Conservation (phyloP, 805 yeast genomes). For the Kuraishia capsulata region DNA sequence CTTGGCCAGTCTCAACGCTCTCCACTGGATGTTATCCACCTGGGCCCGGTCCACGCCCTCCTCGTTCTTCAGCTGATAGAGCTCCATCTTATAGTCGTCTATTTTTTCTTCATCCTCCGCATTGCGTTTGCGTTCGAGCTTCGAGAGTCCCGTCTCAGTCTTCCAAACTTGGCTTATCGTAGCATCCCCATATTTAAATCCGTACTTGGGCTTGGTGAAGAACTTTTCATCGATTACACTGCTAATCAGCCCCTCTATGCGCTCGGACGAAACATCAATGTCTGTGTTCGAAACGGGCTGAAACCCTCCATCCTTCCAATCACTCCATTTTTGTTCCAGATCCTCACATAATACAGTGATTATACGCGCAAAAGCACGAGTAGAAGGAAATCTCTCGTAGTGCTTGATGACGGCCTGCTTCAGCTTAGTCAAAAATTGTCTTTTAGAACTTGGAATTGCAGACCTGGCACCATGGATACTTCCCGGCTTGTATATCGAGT, state of each 20-base stretch:
- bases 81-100: conserved; percentile 18
- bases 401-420: not conserved
- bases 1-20: conserved; percentile 13
- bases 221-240: not conserved
- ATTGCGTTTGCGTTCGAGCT: conserved; percentile 7
- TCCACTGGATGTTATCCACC: conserved; percentile 14
- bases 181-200: conserved; percentile 18
- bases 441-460: not conserved
- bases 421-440: not conserved
- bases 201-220: conserved; percentile 8
- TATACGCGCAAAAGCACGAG: not conserved
- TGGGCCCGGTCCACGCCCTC: conserved; percentile 5
- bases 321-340: conserved; percentile 11
- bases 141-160: conserved; percentile 12
- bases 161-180: conserved; percentile 19
- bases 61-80: conserved; percentile 12
- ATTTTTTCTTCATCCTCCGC: conserved; percentile 8
- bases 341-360: not conserved
- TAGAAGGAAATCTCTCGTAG: not conserved
- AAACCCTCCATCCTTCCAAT: conserved; percentile 19
- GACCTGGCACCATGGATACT: not conserved
- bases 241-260: not conserved
- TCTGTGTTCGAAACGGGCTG: no score
- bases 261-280: no score
- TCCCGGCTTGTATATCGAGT: conserved; percentile 6